These are phyloP conservation scores for Aspergillus puulaauensis DNA, from an alignment of 2,329 filamentous ascomycete species.

Conservation along the genomic window DNA sequence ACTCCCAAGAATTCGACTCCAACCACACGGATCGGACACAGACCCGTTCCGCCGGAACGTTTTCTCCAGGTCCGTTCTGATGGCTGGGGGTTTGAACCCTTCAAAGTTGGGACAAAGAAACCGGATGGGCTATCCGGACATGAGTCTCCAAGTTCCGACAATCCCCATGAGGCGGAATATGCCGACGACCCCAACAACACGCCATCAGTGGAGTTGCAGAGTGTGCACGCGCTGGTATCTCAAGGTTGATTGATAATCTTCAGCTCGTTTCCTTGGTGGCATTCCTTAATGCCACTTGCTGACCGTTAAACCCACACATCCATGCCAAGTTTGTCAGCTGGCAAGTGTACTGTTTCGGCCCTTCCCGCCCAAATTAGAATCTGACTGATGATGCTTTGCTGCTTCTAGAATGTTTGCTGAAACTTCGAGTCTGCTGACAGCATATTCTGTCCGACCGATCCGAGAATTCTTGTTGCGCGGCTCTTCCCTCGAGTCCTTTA, in stretches of 20 bases:
- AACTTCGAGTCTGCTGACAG: slow-evolving; percentile 20
- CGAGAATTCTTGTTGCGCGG: background rate
- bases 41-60: too few species aligned
- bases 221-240: background rate
- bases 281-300: background rate
- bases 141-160: background rate
- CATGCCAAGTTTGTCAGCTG: background rate
- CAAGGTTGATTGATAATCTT: background rate
- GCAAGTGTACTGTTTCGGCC: background rate
- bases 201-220: background rate
- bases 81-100: too few species aligned
- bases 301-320: background rate
- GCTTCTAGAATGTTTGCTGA: slow-evolving; percentile 32
- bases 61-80: too few species aligned
- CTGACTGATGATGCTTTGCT: slow-evolving; percentile 7
- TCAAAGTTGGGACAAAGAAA: background rate
- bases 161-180: background rate
- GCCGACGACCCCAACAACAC: background rate
- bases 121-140: background rate
- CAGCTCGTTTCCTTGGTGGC: background rate
- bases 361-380: background rate
- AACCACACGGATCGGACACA: too few species aligned
- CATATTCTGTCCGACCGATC: background rate
- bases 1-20: too few species aligned
- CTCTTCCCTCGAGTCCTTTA: background rate